A percentile compares a stretch with the other conserved stretches of the same genome.
These are phyloP conservation scores for Sugiyamaella grinbergsii DNA, from an alignment of 1,139 yeast genomes.

Conservation along the genomic window DNA sequence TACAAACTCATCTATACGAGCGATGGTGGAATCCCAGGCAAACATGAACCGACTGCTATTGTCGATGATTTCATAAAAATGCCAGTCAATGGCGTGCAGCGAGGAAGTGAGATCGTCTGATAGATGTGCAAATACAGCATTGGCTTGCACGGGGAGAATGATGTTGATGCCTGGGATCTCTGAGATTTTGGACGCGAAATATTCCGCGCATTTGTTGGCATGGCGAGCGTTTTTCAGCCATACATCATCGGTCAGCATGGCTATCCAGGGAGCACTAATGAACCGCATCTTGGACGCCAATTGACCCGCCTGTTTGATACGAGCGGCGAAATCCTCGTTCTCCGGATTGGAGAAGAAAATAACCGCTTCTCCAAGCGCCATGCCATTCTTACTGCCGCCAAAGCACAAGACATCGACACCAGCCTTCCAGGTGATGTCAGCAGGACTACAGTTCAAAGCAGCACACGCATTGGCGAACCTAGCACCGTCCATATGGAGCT, in stretches of 20 bases:
- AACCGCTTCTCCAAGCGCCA: conserved; percentile 24
- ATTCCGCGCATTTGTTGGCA: conserved; percentile 18
- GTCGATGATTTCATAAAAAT: conserved; percentile 18
- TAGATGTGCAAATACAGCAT: conserved; percentile 19
- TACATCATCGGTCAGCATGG: conserved; percentile 15
- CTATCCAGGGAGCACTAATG: conserved; percentile 20
- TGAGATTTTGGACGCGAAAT: conserved; percentile 11
- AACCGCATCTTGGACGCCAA: conserved; percentile 22
- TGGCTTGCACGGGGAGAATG: conserved; percentile 18
- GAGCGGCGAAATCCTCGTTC: conserved; percentile 19
- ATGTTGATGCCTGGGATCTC: conserved; percentile 15
- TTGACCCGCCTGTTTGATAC: conserved; percentile 22
- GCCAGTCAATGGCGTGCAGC: conserved; percentile 16
- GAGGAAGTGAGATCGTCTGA: conserved; percentile 9
- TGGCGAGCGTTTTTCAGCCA: conserved; percentile 22
- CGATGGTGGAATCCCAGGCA: conserved; percentile 21
- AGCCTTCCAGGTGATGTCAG: conserved; percentile 22
- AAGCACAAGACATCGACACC: conserved; percentile 21
- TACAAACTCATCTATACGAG: conserved; percentile 15
- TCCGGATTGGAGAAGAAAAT: conserved; percentile 17
- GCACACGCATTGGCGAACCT: conserved; percentile 23
- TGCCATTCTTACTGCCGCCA: conserved; percentile 23
- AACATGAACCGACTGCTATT: conserved; percentile 19
- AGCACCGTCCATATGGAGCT: conserved; percentile 24
- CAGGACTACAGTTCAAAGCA: conserved; percentile 18